Percentiles rank a stretch among this genome's conserved stretches.
Conservation (phyloP, 1,284 basidiomycete genomes). For the Ustilago nuda region DNA sequence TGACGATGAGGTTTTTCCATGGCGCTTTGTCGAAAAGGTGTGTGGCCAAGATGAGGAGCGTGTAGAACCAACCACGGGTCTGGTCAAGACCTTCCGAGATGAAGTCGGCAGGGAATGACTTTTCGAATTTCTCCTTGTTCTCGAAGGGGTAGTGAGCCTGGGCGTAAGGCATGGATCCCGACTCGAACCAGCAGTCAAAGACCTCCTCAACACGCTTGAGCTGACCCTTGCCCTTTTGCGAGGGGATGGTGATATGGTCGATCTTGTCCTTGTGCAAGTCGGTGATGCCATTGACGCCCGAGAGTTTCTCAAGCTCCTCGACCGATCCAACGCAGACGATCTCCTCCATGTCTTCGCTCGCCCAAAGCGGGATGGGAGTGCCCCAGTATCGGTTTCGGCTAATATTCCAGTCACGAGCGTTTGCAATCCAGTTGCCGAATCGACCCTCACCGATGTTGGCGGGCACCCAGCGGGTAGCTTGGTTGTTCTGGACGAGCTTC, state of each 20-base stretch:
- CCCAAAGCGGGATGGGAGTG: slow-evolving; percentile 97
- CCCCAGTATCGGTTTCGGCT: slow-evolving; percentile 99
- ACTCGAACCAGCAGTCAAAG: slow-evolving; percentile 99
- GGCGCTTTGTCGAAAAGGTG: slow-evolving; percentile 93
- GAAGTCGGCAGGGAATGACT: slow-evolving; percentile 95
- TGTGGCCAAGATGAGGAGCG: slow-evolving; percentile 91
- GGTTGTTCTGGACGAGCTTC: slow-evolving; percentile 89
- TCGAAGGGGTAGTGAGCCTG: slow-evolving; percentile 98
- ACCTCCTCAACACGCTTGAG: slow-evolving; percentile 94
- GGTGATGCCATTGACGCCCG: slow-evolving; percentile 85
- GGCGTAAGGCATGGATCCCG: slow-evolving; percentile 99
- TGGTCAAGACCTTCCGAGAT: slow-evolving; percentile 87
- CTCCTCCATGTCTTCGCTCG: slow-evolving; percentile 92
- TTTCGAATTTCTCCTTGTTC: slow-evolving; percentile 84
- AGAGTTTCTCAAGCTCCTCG: slow-evolving; percentile 85
- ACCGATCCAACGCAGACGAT: slow-evolving; percentile 89
- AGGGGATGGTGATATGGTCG: slow-evolving; percentile 96
- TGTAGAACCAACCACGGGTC: slow-evolving; percentile 96
- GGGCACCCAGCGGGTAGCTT: slow-evolving; percentile 94
- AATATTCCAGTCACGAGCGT: slow-evolving; percentile 98
- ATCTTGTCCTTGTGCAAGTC: slow-evolving; percentile 95
- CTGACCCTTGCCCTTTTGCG: slow-evolving; percentile 85
- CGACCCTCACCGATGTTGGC: slow-evolving; percentile 88
- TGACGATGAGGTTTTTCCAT: slow-evolving; percentile 98
- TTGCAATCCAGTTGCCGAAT: slow-evolving; percentile 97